These are phyloP conservation scores for Cercospora zeae-maydis DNA, from an alignment of 2,329 filamentous ascomycete species.

Conservation along the genomic window DNA sequence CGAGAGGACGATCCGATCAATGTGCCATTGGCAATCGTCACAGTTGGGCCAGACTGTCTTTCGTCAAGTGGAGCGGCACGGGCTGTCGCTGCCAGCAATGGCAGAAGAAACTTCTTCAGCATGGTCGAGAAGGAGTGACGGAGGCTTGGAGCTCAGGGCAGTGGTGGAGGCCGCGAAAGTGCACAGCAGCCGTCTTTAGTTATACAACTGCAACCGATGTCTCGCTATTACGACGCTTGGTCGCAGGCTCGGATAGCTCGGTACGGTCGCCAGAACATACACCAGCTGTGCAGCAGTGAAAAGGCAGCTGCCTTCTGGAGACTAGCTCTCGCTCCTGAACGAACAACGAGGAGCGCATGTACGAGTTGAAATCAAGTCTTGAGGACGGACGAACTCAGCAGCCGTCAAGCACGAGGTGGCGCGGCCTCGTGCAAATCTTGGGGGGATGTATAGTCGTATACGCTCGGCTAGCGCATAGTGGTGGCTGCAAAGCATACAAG, in stretches of 20 bases:
- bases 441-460: background rate
- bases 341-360: background rate
- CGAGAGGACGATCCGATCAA: slow-evolving; percentile 49
- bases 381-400: background rate
- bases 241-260: background rate
- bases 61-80: slow-evolving; percentile 18
- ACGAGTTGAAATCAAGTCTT: background rate
- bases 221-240: background rate
- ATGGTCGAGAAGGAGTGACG: background rate
- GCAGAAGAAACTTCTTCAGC: slow-evolving; percentile 5
- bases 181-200: background rate
- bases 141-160: background rate
- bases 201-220: background rate
- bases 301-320: background rate
- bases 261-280: background rate
- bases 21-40: slow-evolving; percentile 53
- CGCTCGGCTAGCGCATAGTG: background rate
- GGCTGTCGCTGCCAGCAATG: slow-evolving; percentile 13
- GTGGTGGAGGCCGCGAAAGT: background rate
- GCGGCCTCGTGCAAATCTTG: background rate
- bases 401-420: background rate
- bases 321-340: background rate
- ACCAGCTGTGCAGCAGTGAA: background rate
- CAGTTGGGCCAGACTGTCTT: slow-evolving; percentile 19
- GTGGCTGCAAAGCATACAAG: background rate